Evolutionary conservation across 2,329 filamentous ascomycete species (phyloP).

Genomic region (Didymella segeticola): DNA sequence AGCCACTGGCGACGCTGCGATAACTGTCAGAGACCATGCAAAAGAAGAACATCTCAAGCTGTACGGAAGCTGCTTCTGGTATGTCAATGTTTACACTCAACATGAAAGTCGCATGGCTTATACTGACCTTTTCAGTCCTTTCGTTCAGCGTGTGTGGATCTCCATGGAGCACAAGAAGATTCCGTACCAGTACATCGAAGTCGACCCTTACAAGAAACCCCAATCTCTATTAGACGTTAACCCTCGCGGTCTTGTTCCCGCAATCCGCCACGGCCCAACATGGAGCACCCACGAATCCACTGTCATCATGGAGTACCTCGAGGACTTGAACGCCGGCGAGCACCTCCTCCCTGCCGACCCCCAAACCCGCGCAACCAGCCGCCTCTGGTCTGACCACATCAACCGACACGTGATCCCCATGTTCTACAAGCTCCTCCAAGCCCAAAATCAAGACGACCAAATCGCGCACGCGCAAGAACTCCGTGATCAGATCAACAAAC

Average conservation of each 20-base stretch:
- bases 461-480: conserved; percentile 66
- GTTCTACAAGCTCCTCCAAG: conserved; percentile 77
- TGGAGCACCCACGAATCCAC: conserved; percentile 85
- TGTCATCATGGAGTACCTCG: conserved; percentile 87
- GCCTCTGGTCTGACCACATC: conserved; percentile 83
- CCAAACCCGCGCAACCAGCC: conserved; percentile 73
- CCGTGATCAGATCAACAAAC: conserved; percentile 68
- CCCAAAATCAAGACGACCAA: conserved; percentile 66
- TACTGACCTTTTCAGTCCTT: conserved; percentile 63
- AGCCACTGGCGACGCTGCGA: conserved; percentile 72
- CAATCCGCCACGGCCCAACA: conserved; percentile 72
- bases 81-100: conserved; percentile 32
- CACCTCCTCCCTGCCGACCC: conserved; percentile 71
- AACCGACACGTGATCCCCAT: conserved; percentile 77
- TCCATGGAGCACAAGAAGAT: conserved; percentile 80
- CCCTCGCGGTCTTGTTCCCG: conserved; percentile 76
- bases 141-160: conserved; percentile 89
- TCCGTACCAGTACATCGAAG: conserved; percentile 84
- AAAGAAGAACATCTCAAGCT: conserved; percentile 75
- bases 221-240: conserved; percentile 76
- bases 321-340: conserved; percentile 70
- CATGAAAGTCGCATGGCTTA: conserved; percentile 13
- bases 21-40: conserved; percentile 73
- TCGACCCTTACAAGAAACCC: conserved; percentile 79
- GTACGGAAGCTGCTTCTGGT: conserved; percentile 87